Percentiles rank a stretch among this genome's conserved stretches.
Evolutionary conservation across 345 rosid species (phyloP).

Genomic region (Diplotaxis tenuifolia): DNA sequence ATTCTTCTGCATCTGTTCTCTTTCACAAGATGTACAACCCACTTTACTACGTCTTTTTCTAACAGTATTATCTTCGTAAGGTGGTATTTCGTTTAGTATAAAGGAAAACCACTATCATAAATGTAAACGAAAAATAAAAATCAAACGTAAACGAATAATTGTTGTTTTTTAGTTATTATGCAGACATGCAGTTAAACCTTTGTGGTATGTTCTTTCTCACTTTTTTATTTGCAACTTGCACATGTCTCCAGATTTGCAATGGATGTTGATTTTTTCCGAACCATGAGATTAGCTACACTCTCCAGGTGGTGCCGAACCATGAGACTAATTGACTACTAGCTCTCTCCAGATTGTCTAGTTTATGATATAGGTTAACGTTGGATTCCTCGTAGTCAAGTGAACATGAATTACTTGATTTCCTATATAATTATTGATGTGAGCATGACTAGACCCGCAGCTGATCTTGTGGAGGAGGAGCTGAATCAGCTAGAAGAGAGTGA

Average conservation of each 20-base stretch:
- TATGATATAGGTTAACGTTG: too few species aligned
- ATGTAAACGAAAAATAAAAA: neutral
- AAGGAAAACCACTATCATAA: neutral
- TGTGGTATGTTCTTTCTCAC: neutral
- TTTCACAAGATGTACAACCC: neutral
- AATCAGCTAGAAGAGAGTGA: too few species aligned
- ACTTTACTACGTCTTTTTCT: neutral
- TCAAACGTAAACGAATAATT: neutral
- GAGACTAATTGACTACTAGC: too few species aligned
- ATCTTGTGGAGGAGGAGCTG: too few species aligned
- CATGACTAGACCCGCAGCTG: too few species aligned
- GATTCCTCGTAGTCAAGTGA: too few species aligned
- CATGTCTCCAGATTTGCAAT: neutral
- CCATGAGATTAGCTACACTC: conserved; percentile 1
- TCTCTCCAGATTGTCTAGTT: too few species aligned
- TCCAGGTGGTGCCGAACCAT: too few species aligned
- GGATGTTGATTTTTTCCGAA: neutral
- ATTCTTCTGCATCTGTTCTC: neutral
- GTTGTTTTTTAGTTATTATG: neutral
- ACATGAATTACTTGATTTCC: too few species aligned
- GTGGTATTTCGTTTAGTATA: neutral
- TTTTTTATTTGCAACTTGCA: neutral
- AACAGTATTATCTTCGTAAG: neutral
- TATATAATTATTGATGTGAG: too few species aligned
- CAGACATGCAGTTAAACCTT: neutral